Percentiles rank a stretch among this genome's conserved stretches.
These are phyloP conservation scores for Alnus glutinosa DNA, from an alignment of 306 rosid genomes.

Conservation along the genomic window DNA sequence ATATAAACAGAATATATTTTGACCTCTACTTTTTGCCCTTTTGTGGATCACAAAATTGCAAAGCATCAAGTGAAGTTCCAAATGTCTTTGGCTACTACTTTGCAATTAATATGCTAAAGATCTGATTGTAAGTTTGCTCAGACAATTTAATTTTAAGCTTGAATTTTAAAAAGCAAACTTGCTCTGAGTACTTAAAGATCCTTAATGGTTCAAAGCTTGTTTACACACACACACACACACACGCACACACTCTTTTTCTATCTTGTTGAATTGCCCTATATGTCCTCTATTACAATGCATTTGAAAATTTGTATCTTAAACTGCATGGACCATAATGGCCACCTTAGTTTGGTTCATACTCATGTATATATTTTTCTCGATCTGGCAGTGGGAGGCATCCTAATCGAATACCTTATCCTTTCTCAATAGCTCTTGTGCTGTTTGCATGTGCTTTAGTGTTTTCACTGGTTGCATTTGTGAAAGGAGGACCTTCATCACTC, in stretches of 20 bases:
- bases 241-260: background rate
- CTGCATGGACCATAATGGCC: conserved; percentile 1
- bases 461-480: conserved; percentile 78
- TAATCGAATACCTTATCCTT: conserved; percentile 62
- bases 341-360: conserved; percentile 17
- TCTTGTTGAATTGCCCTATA: conserved; percentile 16
- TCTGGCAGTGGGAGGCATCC: conserved; percentile 77
- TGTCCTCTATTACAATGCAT: conserved; percentile 13
- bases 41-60: background rate
- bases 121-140: conserved; percentile 14
- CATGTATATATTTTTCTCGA: conserved; percentile 30
- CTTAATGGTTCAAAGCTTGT: background rate
- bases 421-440: conserved; percentile 68
- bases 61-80: conserved; percentile 13
- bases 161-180: background rate
- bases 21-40: background rate
- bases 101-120: background rate
- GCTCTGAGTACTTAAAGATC: background rate
- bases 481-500: conserved; percentile 77
- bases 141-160: background rate
- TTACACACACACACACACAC: background rate
- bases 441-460: conserved; percentile 78
- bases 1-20: conserved; percentile 3
- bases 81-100: background rate
- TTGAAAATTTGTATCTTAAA: conserved; percentile 1